phyloP scores from a whole-genome alignment of 148 eudicot genomes.

The Diospyros kaki region DNA sequence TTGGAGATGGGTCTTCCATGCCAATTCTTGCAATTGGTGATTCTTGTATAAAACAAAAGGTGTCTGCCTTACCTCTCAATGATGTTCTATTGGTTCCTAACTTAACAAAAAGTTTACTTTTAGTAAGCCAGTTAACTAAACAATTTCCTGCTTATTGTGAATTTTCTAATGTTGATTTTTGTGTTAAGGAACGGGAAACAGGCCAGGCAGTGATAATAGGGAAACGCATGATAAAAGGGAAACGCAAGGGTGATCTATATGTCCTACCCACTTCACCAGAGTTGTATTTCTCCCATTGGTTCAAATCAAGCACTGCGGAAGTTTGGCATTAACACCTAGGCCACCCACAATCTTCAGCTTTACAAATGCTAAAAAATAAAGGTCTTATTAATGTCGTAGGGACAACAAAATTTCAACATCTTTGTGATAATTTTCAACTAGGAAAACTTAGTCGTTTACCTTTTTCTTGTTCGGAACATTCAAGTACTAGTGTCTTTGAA shows the following conservation, averaged over 20 bases:
- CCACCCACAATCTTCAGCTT: neutral
- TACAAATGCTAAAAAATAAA: neutral
- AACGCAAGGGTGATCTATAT: neutral
- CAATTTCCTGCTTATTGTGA: neutral
- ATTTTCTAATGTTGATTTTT: neutral
- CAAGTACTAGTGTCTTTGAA: neutral
- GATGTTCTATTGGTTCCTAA: neutral
- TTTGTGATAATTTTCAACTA: slow-evolving; percentile 6
- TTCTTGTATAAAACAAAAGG: too few species aligned
- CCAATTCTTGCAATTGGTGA: neutral
- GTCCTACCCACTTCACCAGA: neutral
- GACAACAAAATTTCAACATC: neutral
- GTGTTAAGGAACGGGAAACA: slow-evolving; percentile 9
- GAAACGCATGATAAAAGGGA: neutral
- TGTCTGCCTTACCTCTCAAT: neutral
- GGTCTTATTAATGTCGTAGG: neutral
- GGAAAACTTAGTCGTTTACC: neutral
- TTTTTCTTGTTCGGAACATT: neutral
- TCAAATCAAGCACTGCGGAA: neutral
- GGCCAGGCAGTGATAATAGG: neutral
- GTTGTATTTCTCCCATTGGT: neutral
- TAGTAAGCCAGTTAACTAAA: neutral
- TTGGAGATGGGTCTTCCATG: neutral
- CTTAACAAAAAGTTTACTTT: neutral
- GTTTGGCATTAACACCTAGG: slow-evolving; percentile 3